Evolutionary conservation across 2,329 filamentous ascomycete genomes (phyloP).

Genomic region (Botryosphaeria dothidea): DNA sequence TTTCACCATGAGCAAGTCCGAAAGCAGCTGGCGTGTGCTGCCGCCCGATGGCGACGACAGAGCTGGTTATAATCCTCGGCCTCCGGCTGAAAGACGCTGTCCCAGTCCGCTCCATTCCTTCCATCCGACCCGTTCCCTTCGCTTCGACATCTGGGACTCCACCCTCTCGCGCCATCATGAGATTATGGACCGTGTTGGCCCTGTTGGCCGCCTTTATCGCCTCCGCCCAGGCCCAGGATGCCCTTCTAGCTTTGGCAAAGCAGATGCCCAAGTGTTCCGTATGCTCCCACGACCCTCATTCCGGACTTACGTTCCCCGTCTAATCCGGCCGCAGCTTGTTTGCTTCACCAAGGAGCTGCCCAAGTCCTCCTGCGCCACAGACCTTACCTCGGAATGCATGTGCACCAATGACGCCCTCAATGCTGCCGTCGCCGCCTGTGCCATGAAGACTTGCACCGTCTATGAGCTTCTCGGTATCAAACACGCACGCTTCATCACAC

Average conservation of each 20-base stretch:
- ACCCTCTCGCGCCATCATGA: constrained; percentile 4
- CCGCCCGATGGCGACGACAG: no score
- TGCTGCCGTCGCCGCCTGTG: constrained; percentile 35
- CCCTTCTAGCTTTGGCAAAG: not conserved
- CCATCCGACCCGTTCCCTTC: not conserved
- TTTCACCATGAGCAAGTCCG: not conserved
- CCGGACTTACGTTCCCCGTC: not conserved
- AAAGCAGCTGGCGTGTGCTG: not conserved
- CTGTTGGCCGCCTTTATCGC: constrained; percentile 3
- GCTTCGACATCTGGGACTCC: not conserved
- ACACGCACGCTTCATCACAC: not conserved
- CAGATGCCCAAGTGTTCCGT: constrained; percentile 14
- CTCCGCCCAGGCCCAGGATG: constrained; percentile 3
- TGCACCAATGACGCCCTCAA: constrained; percentile 40
- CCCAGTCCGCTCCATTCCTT: constrained; percentile 11
- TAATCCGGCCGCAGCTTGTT: constrained; percentile 21
- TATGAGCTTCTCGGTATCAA: constrained; percentile 32
- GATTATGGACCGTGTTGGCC: constrained; percentile 17
- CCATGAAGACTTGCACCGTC: constrained; percentile 36
- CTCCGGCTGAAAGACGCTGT: not conserved
- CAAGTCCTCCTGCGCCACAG: constrained; percentile 38
- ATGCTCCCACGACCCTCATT: not conserved
- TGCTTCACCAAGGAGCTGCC: constrained; percentile 29
- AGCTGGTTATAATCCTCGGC: constrained; percentile 5
- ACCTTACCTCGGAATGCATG: constrained; percentile 40